These are phyloP conservation scores for Pogostemon cablin DNA, from an alignment of 257 asterid genomes.

Conservation along the genomic window DNA sequence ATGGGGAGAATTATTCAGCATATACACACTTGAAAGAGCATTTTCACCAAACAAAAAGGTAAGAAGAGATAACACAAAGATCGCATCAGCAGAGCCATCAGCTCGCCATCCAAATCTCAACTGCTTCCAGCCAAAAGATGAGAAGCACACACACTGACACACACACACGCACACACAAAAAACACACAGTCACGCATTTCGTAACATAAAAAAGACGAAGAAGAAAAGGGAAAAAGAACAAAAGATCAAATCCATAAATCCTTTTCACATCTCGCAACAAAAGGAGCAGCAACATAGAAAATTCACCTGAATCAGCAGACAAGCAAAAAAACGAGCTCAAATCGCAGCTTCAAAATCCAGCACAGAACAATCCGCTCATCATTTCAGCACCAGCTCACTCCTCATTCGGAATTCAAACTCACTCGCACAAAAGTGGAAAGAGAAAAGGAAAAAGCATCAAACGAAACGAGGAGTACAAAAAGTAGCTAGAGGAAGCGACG, in stretches of 20 bases:
- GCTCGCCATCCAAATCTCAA: constrained; percentile 34
- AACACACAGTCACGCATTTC: constrained; percentile 24
- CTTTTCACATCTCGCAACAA: not conserved
- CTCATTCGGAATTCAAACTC: constrained; percentile 29
- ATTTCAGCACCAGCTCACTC: constrained; percentile 22
- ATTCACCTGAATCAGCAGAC: constrained; percentile 33
- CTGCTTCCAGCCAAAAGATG: constrained; percentile 17
- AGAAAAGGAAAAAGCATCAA: constrained; percentile 5
- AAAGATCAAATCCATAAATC: constrained; percentile 39
- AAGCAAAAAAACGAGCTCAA: constrained; percentile 29
- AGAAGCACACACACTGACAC: constrained; percentile 9
- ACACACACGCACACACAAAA: constrained; percentile 15
- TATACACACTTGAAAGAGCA: constrained; percentile 8
- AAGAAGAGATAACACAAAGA: not conserved
- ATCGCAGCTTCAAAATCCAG: constrained; percentile 39
- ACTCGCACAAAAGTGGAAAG: constrained; percentile 26
- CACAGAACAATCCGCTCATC: constrained; percentile 9
- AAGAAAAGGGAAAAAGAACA: constrained; percentile 18
- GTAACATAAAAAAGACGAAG: constrained; percentile 26
- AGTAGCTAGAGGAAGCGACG: constrained; percentile 34
- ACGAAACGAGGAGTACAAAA: constrained; percentile 23
- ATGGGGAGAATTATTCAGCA: not conserved
- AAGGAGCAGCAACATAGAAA: constrained; percentile 8
- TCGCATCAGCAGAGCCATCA: constrained; percentile 31
- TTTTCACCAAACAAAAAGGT: not conserved